phyloP scores from a whole-genome alignment of 116 monocot species.

The Posidonia oceanica region DNA sequence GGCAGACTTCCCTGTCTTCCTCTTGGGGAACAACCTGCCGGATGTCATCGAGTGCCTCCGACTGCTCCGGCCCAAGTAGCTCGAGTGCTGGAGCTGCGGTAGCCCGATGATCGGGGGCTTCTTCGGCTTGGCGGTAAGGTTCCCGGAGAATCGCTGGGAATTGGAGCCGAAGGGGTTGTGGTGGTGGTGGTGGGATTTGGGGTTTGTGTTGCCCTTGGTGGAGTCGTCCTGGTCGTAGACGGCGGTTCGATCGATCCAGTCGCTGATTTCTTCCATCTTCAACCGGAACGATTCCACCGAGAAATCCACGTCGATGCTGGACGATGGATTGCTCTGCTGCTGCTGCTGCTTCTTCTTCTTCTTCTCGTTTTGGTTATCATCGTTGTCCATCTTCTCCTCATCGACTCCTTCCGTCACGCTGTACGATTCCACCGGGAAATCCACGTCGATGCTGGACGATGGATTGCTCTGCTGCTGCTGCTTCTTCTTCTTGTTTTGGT shows the following conservation, averaged over 20 bases:
- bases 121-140: not conserved
- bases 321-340: too few relatives aligned
- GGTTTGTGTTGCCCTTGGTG: conserved; percentile 60
- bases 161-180: conserved; percentile 12
- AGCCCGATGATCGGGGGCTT: conserved; percentile 34
- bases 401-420: too few relatives aligned
- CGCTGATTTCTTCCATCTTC: conserved; percentile 14
- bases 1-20: conserved; percentile 16
- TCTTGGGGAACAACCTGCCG: conserved; percentile 24
- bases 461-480: too few relatives aligned
- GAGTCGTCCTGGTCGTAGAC: conserved; percentile 64
- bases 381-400: too few relatives aligned
- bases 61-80: conserved; percentile 12
- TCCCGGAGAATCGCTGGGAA: conserved; percentile 31
- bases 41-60: conserved; percentile 13
- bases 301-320: too few relatives aligned
- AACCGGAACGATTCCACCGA: conserved; percentile 8
- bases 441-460: too few relatives aligned
- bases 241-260: conserved; percentile 18
- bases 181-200: conserved; percentile 22
- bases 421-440: not conserved
- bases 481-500: too few relatives aligned
- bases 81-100: conserved; percentile 44
- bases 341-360: too few relatives aligned
- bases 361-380: too few relatives aligned